Evolutionary conservation across 1,139 yeast genomes (phyloP), one percentile per base, ranked within the genome.

Genomic region (Geotrichum citri-aurantii): DNA sequence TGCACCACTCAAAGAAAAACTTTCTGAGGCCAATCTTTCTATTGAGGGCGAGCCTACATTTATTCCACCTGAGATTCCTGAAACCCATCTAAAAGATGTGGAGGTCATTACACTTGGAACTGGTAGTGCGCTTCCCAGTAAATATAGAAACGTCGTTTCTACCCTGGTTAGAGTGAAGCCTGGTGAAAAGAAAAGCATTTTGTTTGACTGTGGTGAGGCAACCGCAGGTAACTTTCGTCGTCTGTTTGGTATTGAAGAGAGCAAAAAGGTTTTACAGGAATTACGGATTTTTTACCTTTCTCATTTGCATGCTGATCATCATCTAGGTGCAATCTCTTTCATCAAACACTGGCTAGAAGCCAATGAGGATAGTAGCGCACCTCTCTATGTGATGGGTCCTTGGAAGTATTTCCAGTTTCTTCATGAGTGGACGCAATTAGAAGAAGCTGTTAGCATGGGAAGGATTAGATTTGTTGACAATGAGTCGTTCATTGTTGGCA

Each of bases 301-400:
- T 65, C 99, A 95, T 75, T 76, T 93, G 65, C 99, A 95, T 73
- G 99, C 99, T 0, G 99, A 95, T 69, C 99, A 95, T 70, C 98
- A 93, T 71, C 74, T 93, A 52, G 99, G 99, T 0, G 78, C 88
- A 3, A 74, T 87, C 7, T 80, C 92, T 2, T 72, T 93, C 11
- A 77, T 93, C 37, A 78, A 79, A 48, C 82, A 82, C 64, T 90
- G 97, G 97, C 77, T 81, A 60, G 72, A 76, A 27, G 68, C 65
- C 11, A 70, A 71, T 58, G 49, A 71, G 70, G 59, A 52, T 48
- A 11, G 61, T 60, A 65, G 68, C 62, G 73, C 73, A 23, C 51
- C 44, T n/a, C 71, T 79, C 64, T 82, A 80, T 65, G 71, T 93
- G 50, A 77, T 91, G 1, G 79, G 84, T 0, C 99, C 99, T 1